These are phyloP conservation scores for Astrothelium subdiscretum DNA, from an alignment of 495 filamentous ascomycete genomes.

Conservation along the genomic window DNA sequence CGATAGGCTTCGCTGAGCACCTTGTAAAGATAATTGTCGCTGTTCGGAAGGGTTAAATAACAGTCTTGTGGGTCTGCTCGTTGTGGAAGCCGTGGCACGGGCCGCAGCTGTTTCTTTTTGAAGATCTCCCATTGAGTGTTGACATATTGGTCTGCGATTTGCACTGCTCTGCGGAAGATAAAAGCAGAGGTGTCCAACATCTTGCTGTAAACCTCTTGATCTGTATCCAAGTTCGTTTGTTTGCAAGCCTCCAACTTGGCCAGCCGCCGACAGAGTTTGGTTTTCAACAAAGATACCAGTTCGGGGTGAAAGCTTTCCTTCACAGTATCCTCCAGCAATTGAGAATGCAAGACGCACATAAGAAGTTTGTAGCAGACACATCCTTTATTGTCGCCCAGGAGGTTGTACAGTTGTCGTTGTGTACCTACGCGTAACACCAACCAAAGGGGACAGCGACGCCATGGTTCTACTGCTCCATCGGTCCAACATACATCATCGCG, in stretches of 20 bases:
- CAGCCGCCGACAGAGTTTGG: conserved; percentile 50
- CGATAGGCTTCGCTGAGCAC: conserved; percentile 10
- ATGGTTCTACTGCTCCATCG: conserved; percentile 35
- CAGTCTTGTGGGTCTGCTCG: conserved; percentile 23
- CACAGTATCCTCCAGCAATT: conserved; percentile 31
- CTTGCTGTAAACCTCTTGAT: neutral
- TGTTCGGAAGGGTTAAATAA: conserved; percentile 35
- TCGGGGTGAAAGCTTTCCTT: conserved; percentile 21
- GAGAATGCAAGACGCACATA: conserved; percentile 33
- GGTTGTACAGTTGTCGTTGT: conserved; percentile 36
- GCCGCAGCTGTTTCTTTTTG: conserved; percentile 20
- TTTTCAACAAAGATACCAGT: conserved; percentile 28
- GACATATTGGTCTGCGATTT: conserved; percentile 19
- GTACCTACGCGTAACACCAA: conserved; percentile 46
- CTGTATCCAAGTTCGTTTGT: neutral
- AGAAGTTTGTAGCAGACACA: conserved; percentile 48
- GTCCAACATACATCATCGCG: conserved; percentile 41
- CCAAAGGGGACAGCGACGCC: conserved; percentile 47
- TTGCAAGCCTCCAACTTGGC: conserved; percentile 44
- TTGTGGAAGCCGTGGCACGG: conserved; percentile 31
- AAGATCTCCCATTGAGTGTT: conserved; percentile 23
- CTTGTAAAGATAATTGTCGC: conserved; percentile 29
- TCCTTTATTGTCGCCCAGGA: conserved; percentile 36
- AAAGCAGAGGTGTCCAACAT: conserved; percentile 16
- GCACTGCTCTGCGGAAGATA: conserved; percentile 20